These are phyloP conservation scores for Botryotinia calthae DNA, from an alignment of 2,329 filamentous ascomycete species.

Conservation along the genomic window DNA sequence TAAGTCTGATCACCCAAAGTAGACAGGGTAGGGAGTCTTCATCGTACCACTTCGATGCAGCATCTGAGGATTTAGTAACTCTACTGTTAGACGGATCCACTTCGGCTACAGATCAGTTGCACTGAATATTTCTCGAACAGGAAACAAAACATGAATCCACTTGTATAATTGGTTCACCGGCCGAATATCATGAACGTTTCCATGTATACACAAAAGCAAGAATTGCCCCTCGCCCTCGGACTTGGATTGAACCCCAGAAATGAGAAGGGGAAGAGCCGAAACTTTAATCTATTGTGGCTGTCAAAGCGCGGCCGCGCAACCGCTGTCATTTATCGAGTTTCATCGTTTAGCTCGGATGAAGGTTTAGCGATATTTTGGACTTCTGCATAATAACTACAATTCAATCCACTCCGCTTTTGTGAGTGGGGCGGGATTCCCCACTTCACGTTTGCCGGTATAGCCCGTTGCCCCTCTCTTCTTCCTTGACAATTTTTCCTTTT, in stretches of 20 bases:
- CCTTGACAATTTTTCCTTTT: conserved; percentile 3
- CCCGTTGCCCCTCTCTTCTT: conserved; percentile 1
- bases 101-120: neutral
- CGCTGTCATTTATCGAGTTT: conserved; percentile 11
- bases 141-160: neutral
- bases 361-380: neutral
- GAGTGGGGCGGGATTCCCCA: neutral
- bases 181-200: neutral
- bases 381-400: neutral
- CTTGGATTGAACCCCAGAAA: neutral
- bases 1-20: neutral
- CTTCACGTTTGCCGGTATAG: neutral
- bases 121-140: neutral
- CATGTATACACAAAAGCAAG: neutral
- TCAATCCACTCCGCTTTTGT: neutral
- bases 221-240: neutral
- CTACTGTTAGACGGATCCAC: neutral
- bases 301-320: conserved; percentile 10
- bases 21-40: neutral
- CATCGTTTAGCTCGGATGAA: neutral
- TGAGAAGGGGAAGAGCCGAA: neutral
- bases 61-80: neutral
- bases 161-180: neutral
- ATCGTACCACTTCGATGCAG: neutral
- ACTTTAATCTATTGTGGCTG: neutral